Base-by-base conservation (phyloP, 768 basidiomycete genomes). In the Suillus fuscotomentosus region DNA sequence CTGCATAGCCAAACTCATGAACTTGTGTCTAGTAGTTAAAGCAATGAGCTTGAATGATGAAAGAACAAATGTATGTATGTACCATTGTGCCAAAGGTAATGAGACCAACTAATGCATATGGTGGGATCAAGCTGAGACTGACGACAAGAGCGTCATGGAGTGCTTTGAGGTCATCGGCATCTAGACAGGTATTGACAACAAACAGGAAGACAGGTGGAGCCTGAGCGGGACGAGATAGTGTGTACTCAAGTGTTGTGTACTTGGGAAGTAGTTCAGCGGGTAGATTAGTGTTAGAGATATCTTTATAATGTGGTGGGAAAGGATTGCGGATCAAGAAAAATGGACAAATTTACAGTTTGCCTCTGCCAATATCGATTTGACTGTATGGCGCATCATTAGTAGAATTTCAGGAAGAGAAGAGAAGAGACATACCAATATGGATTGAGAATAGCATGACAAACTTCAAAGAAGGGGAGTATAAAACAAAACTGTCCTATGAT, bases 191-290 rank as follows among this genome's bases (percentile, higher is more conserved):
- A 76, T 99, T 97, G 56, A 99, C 89, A 60, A 98, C 95, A 75
- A 95, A 97, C 51, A 99, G 84, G 84, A 99, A 99, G 77, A 99
- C 86, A 60, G 97, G 97, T 5, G 97, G 96, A 53, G 97, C 90
- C 71, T 90, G 94, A 14, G 89, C 94, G 1, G 94, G 90, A 66
- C 97, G 88, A 31, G 91, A 84, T 55, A 99, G 90, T 20, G 97
- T 99, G 81, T 99, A 99, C 79, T 99, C 97, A 78, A 99, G 97
- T 8, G 97, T 99, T 38, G 97, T 99, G 83, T 98, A 99, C 79
- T 97, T 96, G 73, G 97, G 95, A 45, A 99, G 79, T 38, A 99
- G 85, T 76, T 99, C 97, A 15, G 95, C 91, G 59, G 97, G 97
- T 22, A 99, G 86, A 78, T 99, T 99, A 68, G 92, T 96, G 78